These are phyloP conservation scores for Asterochloris sp. DNA, from an alignment of 139 green algal species.

Conservation along the genomic window DNA sequence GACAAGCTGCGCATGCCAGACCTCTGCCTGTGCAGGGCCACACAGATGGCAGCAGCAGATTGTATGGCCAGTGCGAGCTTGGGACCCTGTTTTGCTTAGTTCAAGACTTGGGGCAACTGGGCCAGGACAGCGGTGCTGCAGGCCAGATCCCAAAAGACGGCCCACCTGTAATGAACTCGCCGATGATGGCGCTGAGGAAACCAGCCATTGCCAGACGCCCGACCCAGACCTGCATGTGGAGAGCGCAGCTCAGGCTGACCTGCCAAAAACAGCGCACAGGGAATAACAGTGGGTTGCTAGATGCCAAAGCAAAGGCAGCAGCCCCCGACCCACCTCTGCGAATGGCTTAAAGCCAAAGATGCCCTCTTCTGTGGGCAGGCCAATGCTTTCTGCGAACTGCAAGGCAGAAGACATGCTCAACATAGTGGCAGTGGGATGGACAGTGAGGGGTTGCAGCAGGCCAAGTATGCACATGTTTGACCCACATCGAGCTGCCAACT, in stretches of 20 bases:
- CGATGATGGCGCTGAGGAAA: slow-evolving; percentile 49
- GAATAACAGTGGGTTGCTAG: neutral
- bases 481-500: no score
- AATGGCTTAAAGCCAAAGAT: slow-evolving; percentile 74
- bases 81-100: no score
- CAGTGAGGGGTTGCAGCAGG: neutral
- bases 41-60: no score
- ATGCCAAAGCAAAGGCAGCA: no score
- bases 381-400: slow-evolving; percentile 45
- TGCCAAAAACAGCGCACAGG: neutral
- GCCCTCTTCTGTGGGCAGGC: slow-evolving; percentile 58
- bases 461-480: no score
- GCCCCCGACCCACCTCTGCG: slow-evolving; percentile 35
- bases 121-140: no score
- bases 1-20: no score
- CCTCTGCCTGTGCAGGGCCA: no score
- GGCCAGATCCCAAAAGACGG: neutral
- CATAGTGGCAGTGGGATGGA: neutral
- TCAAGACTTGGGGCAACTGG: no score
- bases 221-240: slow-evolving; percentile 38
- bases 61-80: no score
- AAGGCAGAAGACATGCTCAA: neutral
- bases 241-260: neutral
- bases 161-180: slow-evolving; percentile 44
- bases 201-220: slow-evolving; percentile 66